Base-by-base conservation (phyloP, 805 yeast species). In the Spathaspora hagerdaliae region DNA sequence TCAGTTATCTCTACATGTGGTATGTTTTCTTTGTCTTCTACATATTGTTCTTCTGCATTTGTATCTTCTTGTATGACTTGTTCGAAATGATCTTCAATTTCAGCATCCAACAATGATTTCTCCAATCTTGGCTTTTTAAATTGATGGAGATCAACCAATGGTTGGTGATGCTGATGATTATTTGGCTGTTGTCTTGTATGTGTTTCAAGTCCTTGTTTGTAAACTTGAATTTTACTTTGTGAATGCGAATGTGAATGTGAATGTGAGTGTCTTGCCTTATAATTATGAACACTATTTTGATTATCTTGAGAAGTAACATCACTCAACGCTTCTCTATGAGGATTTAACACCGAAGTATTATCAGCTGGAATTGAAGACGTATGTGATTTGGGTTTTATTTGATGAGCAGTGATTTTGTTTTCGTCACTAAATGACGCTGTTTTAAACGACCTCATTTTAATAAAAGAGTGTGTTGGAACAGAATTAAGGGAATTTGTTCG, bases 261-360 rank as follows among this genome's bases (percentile, higher is more conserved):
- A 34, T 19, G 38, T n/a, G 29, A 36, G 11, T 26, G 38, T 35
- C 36, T 41, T 31, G 31, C 36, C 34, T 37, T 33, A 27, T 46
- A 35, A 15, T 24, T 45, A 37, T 52, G 41, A 19, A 31, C 24
- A 29, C 9, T 9, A 11, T 11, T 49, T 24, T 50, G 50, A 32
- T 54, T 61, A 12, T 48, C 46, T 39, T 52, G 58, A 24, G 44
- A 31, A 6, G 67, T 63, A 13, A 64, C 54, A 45, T 65, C 70
- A 34, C 61, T 56, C 44, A 65, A 58, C 11, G 59, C 67, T 37
- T 62, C 64, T 41, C 70, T 48, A 31, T 46, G 52, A 33, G 15
- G 41, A 32, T 46, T 33, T 14, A 35, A 24, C 14, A 26, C 32
- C 11, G 15, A 34, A 12, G 35, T 5, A 27, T 13, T 29, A 26